Evolutionary conservation across 176 grass and related monocot genomes (phyloP), one percentile per base, ranked within the genome.

Genomic region (Musa beccarii): DNA sequence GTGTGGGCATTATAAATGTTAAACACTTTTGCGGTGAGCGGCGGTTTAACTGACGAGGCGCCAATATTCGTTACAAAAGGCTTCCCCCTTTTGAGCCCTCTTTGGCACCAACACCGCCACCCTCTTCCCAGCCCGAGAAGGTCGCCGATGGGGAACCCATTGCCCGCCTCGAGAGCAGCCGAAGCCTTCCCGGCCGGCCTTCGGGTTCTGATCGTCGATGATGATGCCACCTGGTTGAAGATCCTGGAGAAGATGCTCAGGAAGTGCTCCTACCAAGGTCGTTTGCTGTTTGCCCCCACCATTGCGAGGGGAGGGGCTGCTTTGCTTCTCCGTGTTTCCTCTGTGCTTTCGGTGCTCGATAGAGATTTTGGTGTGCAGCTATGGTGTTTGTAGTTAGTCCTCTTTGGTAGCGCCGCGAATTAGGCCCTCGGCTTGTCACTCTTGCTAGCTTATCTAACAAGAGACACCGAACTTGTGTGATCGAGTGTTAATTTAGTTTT

Each of bases 171-270:
- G 68, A 85, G 92, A 79, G 81, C 86, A 76, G 83, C 86, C 71
- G 80, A 88, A 29, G 89, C 78, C 79, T 99, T 99, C 74, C 96
- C 96, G 19, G 76, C 89, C 76, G 96, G 96, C 15, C 96, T 99
- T 68, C 91, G 96, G 62, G 91, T 99, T 74, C 84, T 99, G 68
- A 91, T 99, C 56, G 96, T 99, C 3, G 96, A 99, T 71, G 96
- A 99, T 75, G 96, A 99, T 71, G 91, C 96, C 10, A 99, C 96
- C 1, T 99, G 96, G 96, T 81, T 99, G 82, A 99, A 99, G 87
- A 99, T 99, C 76, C 83, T 99, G 69, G 96, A 99, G 83, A 99
- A 99, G 89, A 99, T 99, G 96, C 91, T 99, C 73, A 73, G 86
- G 54, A 99, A 95, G 85, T 99, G 96, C 43, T 95, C 86, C 66